Base-by-base conservation (phyloP, 768 basidiomycete genomes). In the Clavaria fumosa region DNA sequence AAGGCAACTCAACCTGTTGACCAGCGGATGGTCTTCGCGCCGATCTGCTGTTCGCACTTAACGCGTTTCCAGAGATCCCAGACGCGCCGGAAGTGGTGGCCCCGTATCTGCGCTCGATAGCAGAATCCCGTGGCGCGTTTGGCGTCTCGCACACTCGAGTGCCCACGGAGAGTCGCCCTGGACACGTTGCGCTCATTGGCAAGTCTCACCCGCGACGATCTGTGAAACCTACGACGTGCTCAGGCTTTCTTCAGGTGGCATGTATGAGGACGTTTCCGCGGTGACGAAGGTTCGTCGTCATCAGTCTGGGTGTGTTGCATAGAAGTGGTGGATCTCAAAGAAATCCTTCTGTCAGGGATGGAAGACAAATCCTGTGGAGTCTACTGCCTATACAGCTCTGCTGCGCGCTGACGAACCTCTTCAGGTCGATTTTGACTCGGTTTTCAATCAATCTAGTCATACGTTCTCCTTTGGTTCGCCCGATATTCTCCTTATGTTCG, bases 241-340 rank as follows among this genome's bases (percentile, higher is more conserved):
- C 19, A 20, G 3, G 23, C 19, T 9, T 31, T 19, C 20, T 41
- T 3, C 37, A 77, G 73, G 73, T 22, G 85, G 85, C 2, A 88
- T 89, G 83, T 86, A 88, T 50, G 85, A 89, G 54, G 83, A 89
- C 45, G 84, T 84, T 3, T 82, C 79, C 0, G 84, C 85, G 11
- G 84, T 86, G 21, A 85, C 80, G 15, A 83, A 84, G 66, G 84
- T 69, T 59, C 47, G 61, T 43, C 26, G 7, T 5, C 39, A 35
- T n/a, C n/a, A n/a, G n/a, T n/a, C n/a, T n/a, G n/a, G n/a, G n/a
- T n/a, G n/a, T n/a, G n/a, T n/a, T n/a, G n/a, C n/a, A n/a, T n/a
- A n/a, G n/a, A n/a, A n/a, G n/a, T n/a, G n/a, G n/a, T n/a, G n/a
- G n/a, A n/a, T n/a, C n/a, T n/a, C n/a, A n/a, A n/a, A n/a, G n/a